phyloP scores from a whole-genome alignment of 2,329 filamentous ascomycete genomes.

The Clonostachys chloroleuca region DNA sequence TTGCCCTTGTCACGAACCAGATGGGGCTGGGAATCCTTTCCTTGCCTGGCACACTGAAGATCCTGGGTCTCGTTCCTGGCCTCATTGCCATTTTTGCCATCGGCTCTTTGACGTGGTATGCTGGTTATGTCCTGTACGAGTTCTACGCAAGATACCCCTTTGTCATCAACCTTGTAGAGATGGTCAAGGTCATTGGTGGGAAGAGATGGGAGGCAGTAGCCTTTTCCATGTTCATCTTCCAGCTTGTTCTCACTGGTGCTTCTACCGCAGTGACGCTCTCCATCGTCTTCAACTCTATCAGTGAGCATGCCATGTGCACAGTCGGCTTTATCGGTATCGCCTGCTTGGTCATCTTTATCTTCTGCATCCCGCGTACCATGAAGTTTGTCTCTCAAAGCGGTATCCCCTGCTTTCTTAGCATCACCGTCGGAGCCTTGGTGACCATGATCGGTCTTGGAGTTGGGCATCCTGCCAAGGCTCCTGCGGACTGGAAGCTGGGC shows the following conservation, averaged over 20 bases:
- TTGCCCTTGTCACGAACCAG: conserved; percentile 24
- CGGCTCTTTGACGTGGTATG: conserved; percentile 62
- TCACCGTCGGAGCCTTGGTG: conserved; percentile 24
- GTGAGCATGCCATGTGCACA: conserved; percentile 56
- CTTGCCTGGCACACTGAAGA: conserved; percentile 66
- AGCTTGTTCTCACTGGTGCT: conserved; percentile 68
- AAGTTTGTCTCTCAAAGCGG: conserved; percentile 24
- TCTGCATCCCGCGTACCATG: conserved; percentile 65
- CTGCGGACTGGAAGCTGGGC: conserved; percentile 12
- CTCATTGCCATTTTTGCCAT: conserved; percentile 63
- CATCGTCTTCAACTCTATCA: conserved; percentile 66
- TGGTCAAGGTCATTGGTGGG: conserved; percentile 49
- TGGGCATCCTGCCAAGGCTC: conserved; percentile 17
- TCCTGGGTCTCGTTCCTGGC: conserved; percentile 64
- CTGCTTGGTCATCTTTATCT: conserved; percentile 57
- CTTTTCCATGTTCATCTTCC: conserved; percentile 62
- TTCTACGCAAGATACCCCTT: conserved; percentile 67
- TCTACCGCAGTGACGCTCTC: conserved; percentile 63
- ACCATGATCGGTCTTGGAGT: conserved; percentile 27
- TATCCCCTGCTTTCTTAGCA: conserved; percentile 19
- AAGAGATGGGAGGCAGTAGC: conserved; percentile 13
- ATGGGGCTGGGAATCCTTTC: conserved; percentile 48
- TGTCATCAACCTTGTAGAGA: conserved; percentile 66
- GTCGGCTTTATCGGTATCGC: conserved; percentile 64
- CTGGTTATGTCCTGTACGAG: conserved; percentile 47